phyloP scores from a whole-genome alignment of 106 monocot genomes.

The Dendrobium chrysotoxum region DNA sequence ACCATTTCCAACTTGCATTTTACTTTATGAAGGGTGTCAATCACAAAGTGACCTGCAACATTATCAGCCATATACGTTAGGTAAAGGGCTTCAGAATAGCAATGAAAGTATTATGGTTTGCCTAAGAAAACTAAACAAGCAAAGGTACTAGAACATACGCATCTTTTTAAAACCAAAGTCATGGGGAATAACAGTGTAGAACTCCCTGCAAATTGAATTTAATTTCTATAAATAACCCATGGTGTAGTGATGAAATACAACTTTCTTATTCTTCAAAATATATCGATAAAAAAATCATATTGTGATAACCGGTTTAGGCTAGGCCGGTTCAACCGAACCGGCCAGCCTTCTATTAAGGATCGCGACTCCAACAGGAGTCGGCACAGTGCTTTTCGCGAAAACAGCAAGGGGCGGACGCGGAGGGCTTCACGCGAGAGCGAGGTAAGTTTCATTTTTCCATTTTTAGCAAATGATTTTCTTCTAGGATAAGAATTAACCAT shows the following conservation, averaged over 20 bases:
- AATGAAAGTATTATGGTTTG: neutral
- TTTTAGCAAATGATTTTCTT: too few species aligned
- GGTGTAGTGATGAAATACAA: neutral
- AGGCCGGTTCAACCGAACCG: too few species aligned
- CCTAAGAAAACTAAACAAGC: neutral
- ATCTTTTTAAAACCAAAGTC: slow-evolving; percentile 93
- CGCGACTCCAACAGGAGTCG: too few species aligned
- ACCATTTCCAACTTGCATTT: slow-evolving; percentile 94
- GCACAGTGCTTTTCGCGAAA: too few species aligned
- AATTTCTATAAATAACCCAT: neutral
- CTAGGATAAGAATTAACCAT: too few species aligned
- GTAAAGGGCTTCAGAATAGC: neutral
- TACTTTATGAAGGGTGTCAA: slow-evolving; percentile 81
- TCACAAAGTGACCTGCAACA: slow-evolving; percentile 68
- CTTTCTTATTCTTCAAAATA: neutral
- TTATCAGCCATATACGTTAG: neutral
- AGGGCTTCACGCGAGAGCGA: too few species aligned
- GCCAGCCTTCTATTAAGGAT: too few species aligned
- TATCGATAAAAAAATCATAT: too few species aligned
- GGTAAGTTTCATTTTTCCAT: too few species aligned
- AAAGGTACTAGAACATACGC: slow-evolving; percentile 47
- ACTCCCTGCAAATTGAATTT: slow-evolving; percentile 54
- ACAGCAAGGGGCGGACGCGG: too few species aligned
- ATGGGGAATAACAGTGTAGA: slow-evolving; percentile 94
- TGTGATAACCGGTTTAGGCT: too few species aligned